Percentiles rank a stretch among this genome's conserved stretches.
phyloP scores from a whole-genome alignment of 78 protist species.

The Ministeria vibrans region DNA sequence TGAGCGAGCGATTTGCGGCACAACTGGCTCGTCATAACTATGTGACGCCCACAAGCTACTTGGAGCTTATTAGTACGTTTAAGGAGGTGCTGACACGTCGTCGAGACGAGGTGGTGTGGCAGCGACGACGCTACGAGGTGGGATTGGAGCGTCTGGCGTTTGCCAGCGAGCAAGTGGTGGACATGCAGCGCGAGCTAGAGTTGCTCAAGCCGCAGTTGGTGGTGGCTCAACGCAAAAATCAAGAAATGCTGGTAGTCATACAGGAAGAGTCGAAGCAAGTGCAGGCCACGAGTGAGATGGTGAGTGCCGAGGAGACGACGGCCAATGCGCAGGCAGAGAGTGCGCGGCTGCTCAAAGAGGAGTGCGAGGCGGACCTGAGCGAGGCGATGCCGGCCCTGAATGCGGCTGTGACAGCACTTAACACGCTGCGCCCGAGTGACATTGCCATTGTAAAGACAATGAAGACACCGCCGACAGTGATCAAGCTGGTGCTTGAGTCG shows the following conservation, averaged over 20 bases:
- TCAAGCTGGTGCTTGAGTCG: constrained; percentile 59
- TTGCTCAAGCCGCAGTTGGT: constrained; percentile 61
- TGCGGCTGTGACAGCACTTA: constrained; percentile 56
- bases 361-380: constrained; percentile 43
- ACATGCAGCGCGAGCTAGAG: constrained; percentile 48
- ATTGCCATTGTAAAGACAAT: constrained; percentile 55
- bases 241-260: constrained; percentile 26
- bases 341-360: constrained; percentile 14
- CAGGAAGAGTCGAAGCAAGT: constrained; percentile 32
- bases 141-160: constrained; percentile 53
- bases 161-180: constrained; percentile 53
- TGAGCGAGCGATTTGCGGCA: constrained; percentile 10
- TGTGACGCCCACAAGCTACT: constrained; percentile 78
- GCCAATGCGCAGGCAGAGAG: constrained; percentile 17
- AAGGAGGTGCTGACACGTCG: constrained; percentile 8
- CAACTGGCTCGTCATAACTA: constrained; percentile 54
- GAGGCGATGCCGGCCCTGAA: constrained; percentile 68
- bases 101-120: constrained; percentile 2
- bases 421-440: constrained; percentile 39
- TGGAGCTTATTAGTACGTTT: constrained; percentile 61
- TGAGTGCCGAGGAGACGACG: constrained; percentile 34
- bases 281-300: constrained; percentile 26
- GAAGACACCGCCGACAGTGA: constrained; percentile 68
- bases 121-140: constrained; percentile 30
- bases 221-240: constrained; percentile 34